A percentile compares a stretch with the other conserved stretches of the same genome.
Conservation (phyloP, 345 rosid species). For the Linum tenue region DNA sequence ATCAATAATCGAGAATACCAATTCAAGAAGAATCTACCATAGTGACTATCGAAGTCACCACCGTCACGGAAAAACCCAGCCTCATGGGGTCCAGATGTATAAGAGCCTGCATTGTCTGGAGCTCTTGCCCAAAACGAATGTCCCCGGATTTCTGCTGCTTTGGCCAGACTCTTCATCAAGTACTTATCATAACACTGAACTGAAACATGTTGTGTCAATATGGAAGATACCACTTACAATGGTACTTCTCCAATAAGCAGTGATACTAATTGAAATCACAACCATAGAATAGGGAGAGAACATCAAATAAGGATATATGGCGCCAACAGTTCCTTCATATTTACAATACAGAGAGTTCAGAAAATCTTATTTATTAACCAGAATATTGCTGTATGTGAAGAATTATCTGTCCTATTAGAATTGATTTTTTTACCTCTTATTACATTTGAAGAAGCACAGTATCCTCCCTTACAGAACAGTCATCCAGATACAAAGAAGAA, state of each 20-base stretch:
- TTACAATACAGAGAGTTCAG: no score
- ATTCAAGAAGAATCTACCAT: constrained; percentile 89
- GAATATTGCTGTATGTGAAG: no score
- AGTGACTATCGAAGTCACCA: constrained; percentile 84
- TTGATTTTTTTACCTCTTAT: no score
- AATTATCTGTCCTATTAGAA: no score
- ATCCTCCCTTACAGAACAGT: not conserved
- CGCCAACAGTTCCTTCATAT: not conserved
- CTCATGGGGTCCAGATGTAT: constrained; percentile 77
- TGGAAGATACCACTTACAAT: not conserved
- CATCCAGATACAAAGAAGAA: not conserved
- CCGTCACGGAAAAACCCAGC: constrained; percentile 95
- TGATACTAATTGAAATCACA: not conserved
- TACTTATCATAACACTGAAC: constrained; percentile 86
- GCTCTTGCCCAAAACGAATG: constrained; percentile 76
- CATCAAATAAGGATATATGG: not conserved
- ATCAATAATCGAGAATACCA: constrained; percentile 82
- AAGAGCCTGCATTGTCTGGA: constrained; percentile 82
- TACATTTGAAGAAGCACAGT: no score
- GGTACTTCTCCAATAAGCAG: not conserved
- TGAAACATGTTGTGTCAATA: constrained; percentile 6
- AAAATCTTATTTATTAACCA: not conserved
- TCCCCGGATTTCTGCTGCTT: constrained; percentile 79
- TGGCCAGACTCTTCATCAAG: constrained; percentile 62
- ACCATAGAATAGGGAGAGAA: not conserved